These are phyloP conservation scores for Pseudonitzschia pungens DNA, from an alignment of 108 stramenopile species.

Conservation along the genomic window DNA sequence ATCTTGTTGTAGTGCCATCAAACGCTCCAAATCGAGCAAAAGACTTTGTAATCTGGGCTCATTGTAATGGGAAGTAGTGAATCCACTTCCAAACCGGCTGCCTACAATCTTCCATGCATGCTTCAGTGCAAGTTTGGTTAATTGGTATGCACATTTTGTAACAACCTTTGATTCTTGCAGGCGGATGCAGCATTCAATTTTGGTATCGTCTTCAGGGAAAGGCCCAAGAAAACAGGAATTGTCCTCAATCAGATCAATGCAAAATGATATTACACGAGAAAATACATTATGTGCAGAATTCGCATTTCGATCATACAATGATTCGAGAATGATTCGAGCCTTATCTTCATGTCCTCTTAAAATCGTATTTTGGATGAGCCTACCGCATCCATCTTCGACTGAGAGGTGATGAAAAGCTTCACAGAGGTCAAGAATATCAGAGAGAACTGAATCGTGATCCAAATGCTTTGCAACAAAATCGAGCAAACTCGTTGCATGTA, in stretches of 20 bases:
- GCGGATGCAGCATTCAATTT: not conserved
- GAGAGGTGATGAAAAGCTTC: constrained; percentile 78
- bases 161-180: constrained; percentile 2
- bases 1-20: constrained; percentile 26
- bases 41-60: constrained; percentile 28
- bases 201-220: not conserved
- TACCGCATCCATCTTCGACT: constrained; percentile 48
- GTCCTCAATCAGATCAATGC: constrained; percentile 37
- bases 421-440: constrained; percentile 63
- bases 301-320: constrained; percentile 19
- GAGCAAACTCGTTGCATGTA: constrained; percentile 64
- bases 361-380: constrained; percentile 56
- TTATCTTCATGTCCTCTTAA: constrained; percentile 23
- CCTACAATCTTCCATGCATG: constrained; percentile 6
- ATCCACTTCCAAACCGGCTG: constrained; percentile 13
- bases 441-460: constrained; percentile 42
- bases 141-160: constrained; percentile 20
- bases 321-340: constrained; percentile 18
- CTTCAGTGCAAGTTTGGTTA: constrained; percentile 27
- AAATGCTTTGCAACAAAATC: constrained; percentile 66
- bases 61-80: constrained; percentile 24
- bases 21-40: constrained; percentile 16
- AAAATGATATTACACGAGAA: constrained; percentile 28
- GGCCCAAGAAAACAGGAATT: not conserved
- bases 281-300: constrained; percentile 23